Evolutionary conservation across 352 stramenopile species (phyloP).

Genomic region (Stramenopiles sp.): DNA sequence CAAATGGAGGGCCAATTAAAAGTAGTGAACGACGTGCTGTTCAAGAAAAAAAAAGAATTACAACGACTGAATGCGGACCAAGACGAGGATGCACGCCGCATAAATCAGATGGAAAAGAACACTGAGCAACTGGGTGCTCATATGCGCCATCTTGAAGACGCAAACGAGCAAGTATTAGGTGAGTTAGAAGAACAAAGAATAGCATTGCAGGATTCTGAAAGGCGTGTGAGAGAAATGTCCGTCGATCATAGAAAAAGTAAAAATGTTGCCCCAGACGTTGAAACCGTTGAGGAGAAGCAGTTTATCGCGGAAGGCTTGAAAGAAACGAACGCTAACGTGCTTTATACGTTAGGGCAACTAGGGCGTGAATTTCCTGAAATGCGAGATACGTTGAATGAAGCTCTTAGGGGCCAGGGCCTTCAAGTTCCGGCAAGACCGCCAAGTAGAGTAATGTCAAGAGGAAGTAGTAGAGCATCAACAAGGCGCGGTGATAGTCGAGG

Average conservation of each 20-base stretch:
- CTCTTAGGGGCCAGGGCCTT: slow-evolving; percentile 48
- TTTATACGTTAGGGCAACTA: slow-evolving; percentile 72
- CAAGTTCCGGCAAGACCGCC: slow-evolving; percentile 47
- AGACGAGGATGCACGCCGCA: slow-evolving; percentile 38
- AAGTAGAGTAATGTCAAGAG: slow-evolving; percentile 16
- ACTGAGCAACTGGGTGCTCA: slow-evolving; percentile 42
- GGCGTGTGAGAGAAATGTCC: slow-evolving; percentile 15
- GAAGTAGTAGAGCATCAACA: neutral
- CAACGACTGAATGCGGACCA: slow-evolving; percentile 60
- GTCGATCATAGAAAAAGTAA: slow-evolving; percentile 35
- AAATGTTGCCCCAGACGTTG: slow-evolving; percentile 21
- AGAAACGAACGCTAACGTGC: slow-evolving; percentile 54
- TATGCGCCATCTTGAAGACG: slow-evolving; percentile 36
- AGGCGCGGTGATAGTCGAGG: neutral
- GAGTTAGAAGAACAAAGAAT: slow-evolving; percentile 38
- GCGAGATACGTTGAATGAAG: slow-evolving; percentile 42
- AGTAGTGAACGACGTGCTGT: slow-evolving; percentile 55
- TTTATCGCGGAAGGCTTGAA: slow-evolving; percentile 37
- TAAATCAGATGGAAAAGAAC: slow-evolving; percentile 44
- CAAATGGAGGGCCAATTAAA: slow-evolving; percentile 64
- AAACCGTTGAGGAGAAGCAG: slow-evolving; percentile 52
- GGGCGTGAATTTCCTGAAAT: slow-evolving; percentile 78
- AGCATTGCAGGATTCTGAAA: neutral
- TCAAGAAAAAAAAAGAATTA: slow-evolving; percentile 79
- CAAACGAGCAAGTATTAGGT: slow-evolving; percentile 40